A percentile compares a stretch with the other conserved stretches of the same genome.
These are phyloP conservation scores for Suillus paluster DNA, from an alignment of 768 basidiomycete species.

Conservation along the genomic window DNA sequence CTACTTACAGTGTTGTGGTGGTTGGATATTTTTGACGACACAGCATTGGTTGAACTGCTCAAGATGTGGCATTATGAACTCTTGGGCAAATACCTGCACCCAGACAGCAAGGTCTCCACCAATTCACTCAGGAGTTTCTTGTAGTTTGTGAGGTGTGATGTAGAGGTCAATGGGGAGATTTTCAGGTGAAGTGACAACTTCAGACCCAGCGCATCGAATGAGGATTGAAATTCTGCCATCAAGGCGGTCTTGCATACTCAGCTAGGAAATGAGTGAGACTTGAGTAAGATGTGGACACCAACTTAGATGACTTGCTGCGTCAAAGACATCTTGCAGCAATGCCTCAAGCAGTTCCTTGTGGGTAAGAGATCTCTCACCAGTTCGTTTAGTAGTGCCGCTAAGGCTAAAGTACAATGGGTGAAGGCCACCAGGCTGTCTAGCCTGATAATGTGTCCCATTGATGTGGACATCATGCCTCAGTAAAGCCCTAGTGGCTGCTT, in stretches of 20 bases:
- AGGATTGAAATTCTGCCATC: conserved; percentile 14
- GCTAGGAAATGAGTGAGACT: neutral
- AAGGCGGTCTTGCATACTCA: conserved; percentile 14
- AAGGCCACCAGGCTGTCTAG: neutral
- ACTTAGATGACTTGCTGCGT: conserved; percentile 4
- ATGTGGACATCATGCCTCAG: conserved; percentile 9
- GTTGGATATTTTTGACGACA: conserved; percentile 1
- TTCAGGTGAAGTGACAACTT: neutral
- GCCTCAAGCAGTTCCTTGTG: neutral
- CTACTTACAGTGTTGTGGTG: neutral
- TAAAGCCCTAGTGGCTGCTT: conserved; percentile 1
- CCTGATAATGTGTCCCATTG: conserved; percentile 8
- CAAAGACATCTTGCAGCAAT: conserved; percentile 8
- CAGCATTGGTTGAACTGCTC: conserved; percentile 7
- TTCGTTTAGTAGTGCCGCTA: neutral
- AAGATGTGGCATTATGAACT: conserved; percentile 15
- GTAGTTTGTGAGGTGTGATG: conserved; percentile 10
- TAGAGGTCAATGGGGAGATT: conserved; percentile 12
- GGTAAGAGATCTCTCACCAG: too few species aligned
- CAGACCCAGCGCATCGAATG: conserved; percentile 4
- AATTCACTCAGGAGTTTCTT: neutral
- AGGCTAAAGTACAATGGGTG: conserved; percentile 9
- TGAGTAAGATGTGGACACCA: too few species aligned
- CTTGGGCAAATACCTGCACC: conserved; percentile 13
- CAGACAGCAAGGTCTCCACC: conserved; percentile 3